Base-by-base conservation (phyloP, 78 protist genomes). In the Bodo saltans region DNA sequence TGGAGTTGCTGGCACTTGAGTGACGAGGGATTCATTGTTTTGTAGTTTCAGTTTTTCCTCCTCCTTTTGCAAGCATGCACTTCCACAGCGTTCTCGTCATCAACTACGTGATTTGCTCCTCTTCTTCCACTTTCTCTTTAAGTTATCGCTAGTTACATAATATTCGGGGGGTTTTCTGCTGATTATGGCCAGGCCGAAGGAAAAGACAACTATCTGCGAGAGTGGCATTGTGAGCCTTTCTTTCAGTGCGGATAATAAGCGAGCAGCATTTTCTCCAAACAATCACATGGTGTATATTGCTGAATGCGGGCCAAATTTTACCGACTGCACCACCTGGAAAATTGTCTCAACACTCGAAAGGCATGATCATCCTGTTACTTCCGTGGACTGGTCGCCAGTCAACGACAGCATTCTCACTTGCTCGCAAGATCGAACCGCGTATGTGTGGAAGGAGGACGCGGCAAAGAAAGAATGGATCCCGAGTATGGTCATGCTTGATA, bases 391-490 rank as follows among this genome's bases (percentile, higher is more conserved):
- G 78, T 2, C 3, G 34, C 78, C 23, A 2, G 60, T 32, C 35
- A 2, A 12, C 33, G 30, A 73, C 60, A 2, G 30, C 52, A 73
- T 73, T 11, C 38, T 73, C 29, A n/a, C 78, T 2, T 2, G 34
- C 34, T 2, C 78, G 12, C 78, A 73, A 26, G 78, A 73, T 11
- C 78, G 78, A 26, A 73, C 33, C n/a, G 78, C 78, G 34, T 73
- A 21, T 30, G 78, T 73, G 33, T 68, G 71, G 71, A n/a, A n/a
- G n/a, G n/a, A n/a, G n/a, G n/a, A 12, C 35, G 12, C 29, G 12
- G 12, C 2, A 2, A 30, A 11, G 35, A 38, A n/a, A 28, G 8
- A 2, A 27, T 73, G 78, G 78, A 2, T n/a, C 52, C 78, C 78
- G 33, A 30, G 3, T 26, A 27, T 73, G 12, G 12, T 73, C 52